Conservation (phyloP, 805 yeast genomes). For the Hanseniaspora clermontiae region DNA sequence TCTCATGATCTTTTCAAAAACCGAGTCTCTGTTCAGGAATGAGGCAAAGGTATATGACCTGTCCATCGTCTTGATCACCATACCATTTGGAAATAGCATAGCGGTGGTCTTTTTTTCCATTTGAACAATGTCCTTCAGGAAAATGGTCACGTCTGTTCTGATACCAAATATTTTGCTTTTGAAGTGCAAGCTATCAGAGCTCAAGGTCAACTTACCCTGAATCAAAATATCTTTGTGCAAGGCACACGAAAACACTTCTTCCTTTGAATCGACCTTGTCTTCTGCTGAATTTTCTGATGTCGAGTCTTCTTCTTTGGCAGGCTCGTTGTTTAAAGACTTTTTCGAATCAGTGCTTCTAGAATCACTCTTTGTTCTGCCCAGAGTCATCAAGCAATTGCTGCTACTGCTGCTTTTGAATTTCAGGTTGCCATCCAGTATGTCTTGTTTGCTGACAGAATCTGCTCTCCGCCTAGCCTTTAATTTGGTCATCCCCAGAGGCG, state of each 20-base stretch:
- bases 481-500: not conserved
- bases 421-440: not conserved
- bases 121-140: conserved; percentile 49
- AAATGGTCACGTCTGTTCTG: conserved; percentile 46
- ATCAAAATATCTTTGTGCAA: conserved; percentile 50
- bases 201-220: conserved; percentile 53
- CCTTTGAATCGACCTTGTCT: not conserved
- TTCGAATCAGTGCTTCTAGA: not conserved
- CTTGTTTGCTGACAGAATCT: not conserved
- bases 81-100: conserved; percentile 57
- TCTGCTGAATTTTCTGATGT: not conserved
- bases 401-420: not conserved
- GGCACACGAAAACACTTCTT: conserved; percentile 37
- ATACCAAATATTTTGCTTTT: conserved; percentile 57
- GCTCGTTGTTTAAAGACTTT: not conserved
- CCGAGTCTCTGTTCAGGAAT: conserved; percentile 46
- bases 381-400: not conserved
- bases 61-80: conserved; percentile 50
- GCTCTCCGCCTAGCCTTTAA: not conserved
- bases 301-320: not conserved
- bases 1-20: conserved; percentile 39
- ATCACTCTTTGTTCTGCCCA: not conserved
- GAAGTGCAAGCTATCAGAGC: conserved; percentile 45
- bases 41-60: conserved; percentile 53
- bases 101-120: conserved; percentile 56